Base-by-base conservation (phyloP, 2,329 filamentous ascomycete species). In the Metarhizium robertsii region DNA sequence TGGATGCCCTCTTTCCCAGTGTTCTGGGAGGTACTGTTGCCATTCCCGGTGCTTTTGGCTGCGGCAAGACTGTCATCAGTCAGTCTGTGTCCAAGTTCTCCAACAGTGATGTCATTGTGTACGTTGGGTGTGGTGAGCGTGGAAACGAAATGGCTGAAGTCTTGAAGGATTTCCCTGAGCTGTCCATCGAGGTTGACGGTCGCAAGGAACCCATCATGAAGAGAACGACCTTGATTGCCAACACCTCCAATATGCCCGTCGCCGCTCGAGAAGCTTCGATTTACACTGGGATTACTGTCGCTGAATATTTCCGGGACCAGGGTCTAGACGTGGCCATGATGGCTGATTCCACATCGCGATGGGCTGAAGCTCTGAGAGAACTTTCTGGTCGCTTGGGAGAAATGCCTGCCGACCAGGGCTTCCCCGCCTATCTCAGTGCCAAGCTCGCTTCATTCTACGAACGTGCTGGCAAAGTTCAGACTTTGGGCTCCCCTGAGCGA, bases 121-220 rank as follows among this genome's bases (percentile, higher is more conserved):
- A 99, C 71, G 94, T 99, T 58, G 94, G 94, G 75, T 68, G 74
- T 30, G 90, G 92, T 65, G 94, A 99, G 76, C 88, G 94, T 65
- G 94, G 94, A 64, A 99, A 99, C 70, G 94, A 99, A 76, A 99
- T 99, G 94, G 94, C 94, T 61, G 94, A 99, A 81, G 94, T 99
- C 64, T 81, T 99, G 81, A 97, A 96, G 88, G 94, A 99, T 75
- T 99, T 99, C 80, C 94, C 94, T 57, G 92, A 97, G 81, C 88
- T 99, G 62, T 88, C 89, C 50, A 99, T 99, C 69, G 87, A 95
- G 18, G 85, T 97, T 64, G 87, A 96, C 47, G 94, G 94, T 65
- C 90, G 92, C 69, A 87, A 92, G 75, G 94, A 99, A 72, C 92
- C 92, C 64, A 99, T 99, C 79, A 99, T 99, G 94, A 99, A 99